A percentile compares a stretch with the other conserved stretches of the same genome.
phyloP scores from a whole-genome alignment of 1,139 yeast genomes.

The Debaryomyces subglobosus region DNA sequence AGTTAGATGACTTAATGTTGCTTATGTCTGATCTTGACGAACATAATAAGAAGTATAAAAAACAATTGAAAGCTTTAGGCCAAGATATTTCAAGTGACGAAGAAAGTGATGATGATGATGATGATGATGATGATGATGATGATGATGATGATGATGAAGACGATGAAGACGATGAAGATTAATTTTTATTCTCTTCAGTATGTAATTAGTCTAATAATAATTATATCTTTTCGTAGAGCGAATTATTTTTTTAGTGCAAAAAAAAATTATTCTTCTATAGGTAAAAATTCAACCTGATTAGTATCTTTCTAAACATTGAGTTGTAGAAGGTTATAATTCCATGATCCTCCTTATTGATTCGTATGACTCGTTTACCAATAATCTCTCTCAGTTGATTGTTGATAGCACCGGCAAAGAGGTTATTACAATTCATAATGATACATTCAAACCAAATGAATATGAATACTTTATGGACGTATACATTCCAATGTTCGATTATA shows the following conservation, averaged over 20 bases:
- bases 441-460: constrained; percentile 44
- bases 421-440: constrained; percentile 75
- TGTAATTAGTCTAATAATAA: neutral
- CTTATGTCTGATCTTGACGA: constrained; percentile 78
- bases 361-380: constrained; percentile 91
- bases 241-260: neutral
- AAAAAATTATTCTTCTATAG: neutral
- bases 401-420: constrained; percentile 58
- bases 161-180: neutral
- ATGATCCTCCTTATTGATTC: constrained; percentile 83
- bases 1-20: constrained; percentile 75
- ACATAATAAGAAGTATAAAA: constrained; percentile 60
- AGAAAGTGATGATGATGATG: constrained; percentile 43
- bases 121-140: constrained; percentile 27
- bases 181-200: neutral
- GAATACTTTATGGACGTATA: constrained; percentile 39
- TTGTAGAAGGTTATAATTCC: neutral
- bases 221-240: neutral
- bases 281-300: neutral
- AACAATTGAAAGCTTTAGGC: constrained; percentile 51
- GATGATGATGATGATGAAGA: constrained; percentile 2
- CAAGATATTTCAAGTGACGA: constrained; percentile 52
- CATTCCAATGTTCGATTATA: constrained; percentile 62
- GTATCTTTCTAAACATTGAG: neutral
- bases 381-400: constrained; percentile 68